phyloP scores from a whole-genome alignment of 176 grass and related monocot genomes.

The Panicum miliaceum region DNA sequence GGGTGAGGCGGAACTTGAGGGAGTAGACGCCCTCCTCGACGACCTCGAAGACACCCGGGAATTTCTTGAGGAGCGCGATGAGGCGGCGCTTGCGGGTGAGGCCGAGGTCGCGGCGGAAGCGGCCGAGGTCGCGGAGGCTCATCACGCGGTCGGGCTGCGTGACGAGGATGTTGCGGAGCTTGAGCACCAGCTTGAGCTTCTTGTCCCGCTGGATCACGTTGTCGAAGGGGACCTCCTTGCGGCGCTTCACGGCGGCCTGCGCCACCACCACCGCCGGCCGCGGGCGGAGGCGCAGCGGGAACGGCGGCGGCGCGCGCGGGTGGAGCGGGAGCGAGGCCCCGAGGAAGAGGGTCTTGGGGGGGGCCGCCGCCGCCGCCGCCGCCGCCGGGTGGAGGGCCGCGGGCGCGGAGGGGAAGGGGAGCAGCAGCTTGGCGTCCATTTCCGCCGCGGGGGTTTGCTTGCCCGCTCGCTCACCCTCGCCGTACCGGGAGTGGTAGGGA shows the following conservation, averaged over 20 bases:
- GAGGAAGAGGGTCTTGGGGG: conserved; percentile 55
- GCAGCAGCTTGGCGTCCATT: conserved; percentile 75
- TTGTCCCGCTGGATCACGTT: conserved; percentile 94
- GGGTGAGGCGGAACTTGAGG: conserved; percentile 75
- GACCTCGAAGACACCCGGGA: conserved; percentile 86
- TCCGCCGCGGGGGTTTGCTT: conserved; percentile 14
- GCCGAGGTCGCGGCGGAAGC: conserved; percentile 84
- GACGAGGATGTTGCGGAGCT: conserved; percentile 90
- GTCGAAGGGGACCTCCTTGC: conserved; percentile 89
- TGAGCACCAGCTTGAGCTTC: conserved; percentile 93
- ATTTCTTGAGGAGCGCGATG: conserved; percentile 81
- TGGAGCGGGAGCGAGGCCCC: conserved; percentile 31
- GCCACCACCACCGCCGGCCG: conserved; percentile 44
- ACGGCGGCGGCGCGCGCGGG: conserved; percentile 11
- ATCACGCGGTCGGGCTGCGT: conserved; percentile 77
- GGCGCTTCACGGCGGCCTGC: conserved; percentile 77
- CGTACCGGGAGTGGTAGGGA: conserved; percentile 39
- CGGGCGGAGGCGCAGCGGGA: conserved; percentile 42
- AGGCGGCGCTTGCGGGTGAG: conserved; percentile 93
- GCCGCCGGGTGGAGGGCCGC: conserved; percentile 20
- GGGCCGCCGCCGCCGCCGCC: not conserved
- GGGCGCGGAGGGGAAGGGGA: conserved; percentile 50
- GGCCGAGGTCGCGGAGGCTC: conserved; percentile 85
- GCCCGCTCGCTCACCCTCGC: conserved; percentile 29
- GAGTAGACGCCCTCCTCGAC: conserved; percentile 96